Evolutionary conservation across 176 grass and related monocot species (phyloP).

Genomic region (Typha latifolia): DNA sequence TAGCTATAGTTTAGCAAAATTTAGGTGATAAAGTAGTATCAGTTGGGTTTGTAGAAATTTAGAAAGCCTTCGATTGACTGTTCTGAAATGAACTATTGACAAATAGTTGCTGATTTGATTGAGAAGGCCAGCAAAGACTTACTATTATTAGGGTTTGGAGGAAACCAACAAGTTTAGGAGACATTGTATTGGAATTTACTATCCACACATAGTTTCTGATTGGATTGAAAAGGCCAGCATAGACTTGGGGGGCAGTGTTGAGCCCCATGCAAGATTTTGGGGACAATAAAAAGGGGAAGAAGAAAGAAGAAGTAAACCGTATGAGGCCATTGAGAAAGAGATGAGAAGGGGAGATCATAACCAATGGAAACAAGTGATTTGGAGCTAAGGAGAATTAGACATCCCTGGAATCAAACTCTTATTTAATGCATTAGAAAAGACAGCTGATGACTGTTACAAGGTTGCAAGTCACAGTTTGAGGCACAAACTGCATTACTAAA

Average conservation of each 20-base stretch:
- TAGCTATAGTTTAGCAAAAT: too few species aligned
- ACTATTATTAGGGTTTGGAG: neutral
- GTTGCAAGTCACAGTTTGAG: too few species aligned
- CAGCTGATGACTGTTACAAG: too few species aligned
- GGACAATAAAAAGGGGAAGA: neutral
- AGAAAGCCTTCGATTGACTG: too few species aligned
- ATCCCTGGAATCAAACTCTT: conserved; percentile 4
- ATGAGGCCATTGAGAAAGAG: neutral
- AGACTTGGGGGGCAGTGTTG: conserved; percentile 1
- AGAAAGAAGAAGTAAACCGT: neutral
- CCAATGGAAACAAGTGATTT: neutral
- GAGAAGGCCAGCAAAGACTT: too few species aligned
- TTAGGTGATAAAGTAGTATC: too few species aligned
- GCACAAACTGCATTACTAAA: too few species aligned
- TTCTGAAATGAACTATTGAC: too few species aligned
- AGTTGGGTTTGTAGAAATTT: too few species aligned
- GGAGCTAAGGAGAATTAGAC: neutral
- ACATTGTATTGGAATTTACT: neutral
- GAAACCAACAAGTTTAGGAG: neutral
- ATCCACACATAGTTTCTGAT: neutral
- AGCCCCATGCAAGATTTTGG: neutral
- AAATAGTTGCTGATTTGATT: too few species aligned
- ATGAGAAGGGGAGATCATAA: too few species aligned
- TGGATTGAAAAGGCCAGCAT: neutral
- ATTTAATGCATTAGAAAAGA: neutral